Base-by-base conservation (phyloP, 345 rosid species). In the Cardamine resedifolia region DNA sequence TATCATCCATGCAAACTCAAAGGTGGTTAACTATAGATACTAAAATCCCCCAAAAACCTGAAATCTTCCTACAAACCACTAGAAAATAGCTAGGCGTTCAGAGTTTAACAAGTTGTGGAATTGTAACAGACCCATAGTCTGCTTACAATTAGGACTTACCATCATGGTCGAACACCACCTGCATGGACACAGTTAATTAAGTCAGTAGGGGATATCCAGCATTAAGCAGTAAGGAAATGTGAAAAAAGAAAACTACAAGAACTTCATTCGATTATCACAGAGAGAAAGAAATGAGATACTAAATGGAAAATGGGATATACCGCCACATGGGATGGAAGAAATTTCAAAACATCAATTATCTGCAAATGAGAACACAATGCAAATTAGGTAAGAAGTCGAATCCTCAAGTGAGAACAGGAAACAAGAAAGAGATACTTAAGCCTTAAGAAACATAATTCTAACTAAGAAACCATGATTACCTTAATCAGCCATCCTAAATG, bases 131-230 rank as follows among this genome's bases (percentile, higher is more conserved):
- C 8, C 2, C 26, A 21, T 26, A 15, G 67, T 27, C 61, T 49
- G 47, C 16, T 59, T 41, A 52, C 1, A 53, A 53, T 18, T 8
- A 64, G 41, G 36, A 62, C 96, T 84, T 79, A 95, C 99, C 99
- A 86, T 95, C 97, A 84, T 95, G 92, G 87, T 91, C 97, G 71
- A 95, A 95, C 77, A 87, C 97, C 73, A 95, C 99, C 97, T 95
- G 96, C 89, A 80, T 50, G 48, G 38, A 52, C 77, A 76, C 64
- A 66, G 2, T 10, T 38, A 41, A 24, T 7, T 31, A 45, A 59
- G 55, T 70, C 39, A 76, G 55, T 15, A 56, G 16, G 66, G 26
- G 15, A 2, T 36, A 78, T 21, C 24, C 16, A 51, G 33, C 28
- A 64, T 27, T 18, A 39, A 21, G 53, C 33, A 66, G 12, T 36